Evolutionary conservation across 2,329 filamentous ascomycete species (phyloP), one percentile per base, ranked within the genome.

Genomic region (Calonectria hawksworthii): DNA sequence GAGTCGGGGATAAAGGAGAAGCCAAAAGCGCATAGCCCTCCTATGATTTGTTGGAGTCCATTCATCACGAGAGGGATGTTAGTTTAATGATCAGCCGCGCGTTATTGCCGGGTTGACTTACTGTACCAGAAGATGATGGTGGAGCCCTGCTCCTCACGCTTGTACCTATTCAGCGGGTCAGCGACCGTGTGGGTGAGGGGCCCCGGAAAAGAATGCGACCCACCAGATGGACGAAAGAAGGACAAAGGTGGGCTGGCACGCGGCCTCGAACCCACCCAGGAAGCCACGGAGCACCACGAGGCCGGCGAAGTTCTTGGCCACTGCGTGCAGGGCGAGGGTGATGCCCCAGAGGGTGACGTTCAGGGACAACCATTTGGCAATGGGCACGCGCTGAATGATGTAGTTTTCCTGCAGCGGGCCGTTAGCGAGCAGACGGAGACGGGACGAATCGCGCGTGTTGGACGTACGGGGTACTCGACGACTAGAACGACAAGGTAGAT

Each of bases 401-500:
- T 78, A 85, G 83, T 92, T 93, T 83, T 92, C 93, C 0, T 38
- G 36, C 8, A 11, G 13, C n/a, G 5, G 18, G 16, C 26, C 10
- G 66, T 69, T 59, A 59, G 66, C 23, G 23, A 7, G 26, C 2
- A 13, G 13, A 26, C 21, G 23, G 56, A 11, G 7, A 7, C 54
- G 32, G 13, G 34, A 28, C 16, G 23, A 21, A 38, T 38, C 13
- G 26, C 16, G 26, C 4, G 13, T 11, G 23, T 13, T 21, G 14
- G 13, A 38, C 67, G 11, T 47, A 73, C 71, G 3, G 93, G 93
- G 81, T 94, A 94, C 82, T 95, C 93, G 77, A 94, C 92, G 52
- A 92, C 84, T 21, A 95, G 86, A 23, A 94, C 91, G 56, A 90
- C 92, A 74, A 94, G 91, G 85, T 95, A 95, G 77, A 95, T 94